Percentiles rank a stretch among this genome's conserved stretches.
These are phyloP conservation scores for Aechmea fasciata DNA, from an alignment of 176 grass and related monocot species.

Conservation along the genomic window DNA sequence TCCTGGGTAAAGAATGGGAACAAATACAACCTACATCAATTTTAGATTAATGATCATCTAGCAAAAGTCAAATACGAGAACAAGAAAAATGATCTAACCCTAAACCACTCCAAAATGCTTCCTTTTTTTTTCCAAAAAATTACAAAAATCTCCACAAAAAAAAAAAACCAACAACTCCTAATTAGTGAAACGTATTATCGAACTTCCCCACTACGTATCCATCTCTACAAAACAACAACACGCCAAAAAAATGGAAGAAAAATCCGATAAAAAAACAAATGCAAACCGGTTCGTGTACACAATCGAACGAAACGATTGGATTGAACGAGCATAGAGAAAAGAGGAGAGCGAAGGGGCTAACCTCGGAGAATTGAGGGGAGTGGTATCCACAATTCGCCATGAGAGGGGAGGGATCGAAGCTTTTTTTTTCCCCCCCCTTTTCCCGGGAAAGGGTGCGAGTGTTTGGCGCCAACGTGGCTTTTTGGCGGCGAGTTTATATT, in stretches of 20 bases:
- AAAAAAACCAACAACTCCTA: no score
- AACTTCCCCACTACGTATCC: no score
- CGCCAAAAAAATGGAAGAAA: not conserved
- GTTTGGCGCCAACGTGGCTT: not conserved
- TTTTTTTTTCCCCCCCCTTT: not conserved
- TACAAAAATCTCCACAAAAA: no score
- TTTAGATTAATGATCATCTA: no score
- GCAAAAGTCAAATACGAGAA: no score
- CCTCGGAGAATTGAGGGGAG: constrained; percentile 85
- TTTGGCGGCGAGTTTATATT: not conserved
- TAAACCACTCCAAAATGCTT: no score
- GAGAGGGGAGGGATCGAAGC: constrained; percentile 1
- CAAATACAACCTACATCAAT: no score
- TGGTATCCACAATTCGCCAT: constrained; percentile 58
- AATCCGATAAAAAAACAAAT: not conserved
- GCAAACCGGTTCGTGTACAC: no score
- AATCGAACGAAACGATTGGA: not conserved
- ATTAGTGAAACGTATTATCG: no score
- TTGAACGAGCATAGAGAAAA: not conserved
- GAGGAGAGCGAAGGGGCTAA: constrained; percentile 2
- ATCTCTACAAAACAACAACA: not conserved
- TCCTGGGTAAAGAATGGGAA: no score
- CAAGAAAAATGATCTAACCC: no score
- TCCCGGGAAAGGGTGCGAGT: not conserved
- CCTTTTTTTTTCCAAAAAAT: no score